Base-by-base conservation (phyloP, 768 basidiomycete genomes). In the Rhodotorula babjevae region DNA sequence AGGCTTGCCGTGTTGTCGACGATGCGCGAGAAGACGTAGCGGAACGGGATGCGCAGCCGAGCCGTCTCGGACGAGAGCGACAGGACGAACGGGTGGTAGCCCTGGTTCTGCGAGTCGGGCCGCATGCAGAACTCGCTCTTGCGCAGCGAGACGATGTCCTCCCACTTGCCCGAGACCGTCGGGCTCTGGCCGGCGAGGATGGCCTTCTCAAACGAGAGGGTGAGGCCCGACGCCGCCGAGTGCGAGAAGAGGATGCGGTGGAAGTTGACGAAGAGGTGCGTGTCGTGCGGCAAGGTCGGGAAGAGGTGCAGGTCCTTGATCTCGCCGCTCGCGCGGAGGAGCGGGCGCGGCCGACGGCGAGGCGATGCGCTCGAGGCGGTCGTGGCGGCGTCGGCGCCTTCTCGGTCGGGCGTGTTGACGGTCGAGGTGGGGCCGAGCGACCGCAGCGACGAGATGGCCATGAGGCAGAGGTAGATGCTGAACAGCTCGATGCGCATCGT, bases 1-100 rank as follows among this genome's bases (percentile, higher is more conserved):
- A 88, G 84, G 63, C 91, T 83, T 61, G 83, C 85, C 69, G 85
- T 78, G 79, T 92, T 91, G 62, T 90, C 84, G 59, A 93, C 84
- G 62, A 96, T 83, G 44, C 91, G 87, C 8, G 90, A 85, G 55
- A 93, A 81, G 55, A 90, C 81, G 79, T 89, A 95, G 21, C 87
- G 87, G 78, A 86, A 86, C 2, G 94, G 93, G 49, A 98, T 88
- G 29, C 87, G 87, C n/a, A 96, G 77, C 33, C 87, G 87, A 2
- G 86, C 84, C 63, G 87, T 88, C 49, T 90, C 87, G 29, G 85
- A 87, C 36, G 85, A 82, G 63, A 90, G 79, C 11, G 82, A 78
- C 65, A 93, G 81, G 55, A 61, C 64, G 23, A 74, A 71, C 4
- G 70, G 68, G 42, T 77, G 65, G 15, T 71, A 63, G 4, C 68